These are phyloP conservation scores for Picea sitchensis DNA, from an alignment of 75 land plant genomes.

Conservation along the genomic window DNA sequence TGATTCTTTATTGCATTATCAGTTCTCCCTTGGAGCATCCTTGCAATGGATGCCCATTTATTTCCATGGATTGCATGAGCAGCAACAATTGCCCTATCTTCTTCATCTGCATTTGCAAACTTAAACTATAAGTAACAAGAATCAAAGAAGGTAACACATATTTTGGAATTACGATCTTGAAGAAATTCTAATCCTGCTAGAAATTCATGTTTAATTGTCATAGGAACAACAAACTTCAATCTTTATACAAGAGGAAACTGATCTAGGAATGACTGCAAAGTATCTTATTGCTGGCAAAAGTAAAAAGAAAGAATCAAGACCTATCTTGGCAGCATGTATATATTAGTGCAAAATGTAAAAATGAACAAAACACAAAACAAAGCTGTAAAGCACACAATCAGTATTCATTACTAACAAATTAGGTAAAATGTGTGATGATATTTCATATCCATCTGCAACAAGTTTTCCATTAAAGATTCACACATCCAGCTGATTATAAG, in stretches of 20 bases:
- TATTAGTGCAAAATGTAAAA: neutral
- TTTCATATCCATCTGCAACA: neutral
- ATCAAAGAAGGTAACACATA: neutral
- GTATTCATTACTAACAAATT: neutral
- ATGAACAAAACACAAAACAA: neutral
- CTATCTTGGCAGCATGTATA: neutral
- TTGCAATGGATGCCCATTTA: slow-evolving; percentile 90
- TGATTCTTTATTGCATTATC: slow-evolving; percentile 96
- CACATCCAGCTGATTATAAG: neutral
- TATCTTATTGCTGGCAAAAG: neutral
- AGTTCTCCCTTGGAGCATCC: slow-evolving; percentile 86
- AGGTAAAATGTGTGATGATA: too few species aligned
- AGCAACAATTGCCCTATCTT: slow-evolving; percentile 70
- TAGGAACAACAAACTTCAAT: neutral
- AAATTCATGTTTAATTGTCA: slow-evolving; percentile 1
- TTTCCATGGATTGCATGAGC: slow-evolving; percentile 96
- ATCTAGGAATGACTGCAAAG: too few species aligned
- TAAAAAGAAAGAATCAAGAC: neutral
- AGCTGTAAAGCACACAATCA: neutral
- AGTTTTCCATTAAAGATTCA: neutral
- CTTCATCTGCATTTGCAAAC: slow-evolving; percentile 69
- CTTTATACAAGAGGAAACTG: neutral
- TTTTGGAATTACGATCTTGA: neutral
- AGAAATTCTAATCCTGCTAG: neutral
- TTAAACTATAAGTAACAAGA: neutral